phyloP scores from a whole-genome alignment of 148 eudicot genomes.

The Rhododendron vialii region DNA sequence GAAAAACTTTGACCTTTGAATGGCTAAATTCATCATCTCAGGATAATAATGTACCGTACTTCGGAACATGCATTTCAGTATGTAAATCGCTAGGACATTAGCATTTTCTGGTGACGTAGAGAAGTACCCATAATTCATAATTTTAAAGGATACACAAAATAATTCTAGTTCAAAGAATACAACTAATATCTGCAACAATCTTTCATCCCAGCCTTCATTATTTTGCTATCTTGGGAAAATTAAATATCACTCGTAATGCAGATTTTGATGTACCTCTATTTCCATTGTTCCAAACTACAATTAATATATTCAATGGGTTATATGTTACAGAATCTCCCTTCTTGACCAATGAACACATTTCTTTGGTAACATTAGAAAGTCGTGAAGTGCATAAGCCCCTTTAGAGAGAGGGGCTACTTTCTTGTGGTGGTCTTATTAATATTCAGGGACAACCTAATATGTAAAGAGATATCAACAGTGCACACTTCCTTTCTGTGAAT shows the following conservation, averaged over 20 bases:
- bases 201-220: neutral
- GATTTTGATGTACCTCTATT: neutral
- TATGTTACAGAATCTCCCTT: neutral
- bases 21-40: neutral
- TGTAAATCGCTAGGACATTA: neutral
- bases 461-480: neutral
- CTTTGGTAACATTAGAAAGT: neutral
- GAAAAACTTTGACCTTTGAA: too few species aligned
- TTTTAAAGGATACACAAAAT: too few species aligned
- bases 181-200: neutral
- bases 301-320: neutral
- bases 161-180: neutral
- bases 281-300: neutral
- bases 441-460: neutral
- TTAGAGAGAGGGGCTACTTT: too few species aligned
- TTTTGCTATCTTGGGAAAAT: neutral
- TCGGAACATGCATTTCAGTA: neutral
- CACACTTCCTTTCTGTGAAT: neutral
- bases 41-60: neutral
- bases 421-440: neutral
- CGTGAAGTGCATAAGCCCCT: too few species aligned
- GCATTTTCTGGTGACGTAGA: neutral
- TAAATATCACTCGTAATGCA: neutral
- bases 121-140: neutral
- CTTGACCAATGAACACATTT: neutral